Base-by-base conservation (phyloP, 2,329 filamentous ascomycete species). In the Harringtonia aguacate region DNA sequence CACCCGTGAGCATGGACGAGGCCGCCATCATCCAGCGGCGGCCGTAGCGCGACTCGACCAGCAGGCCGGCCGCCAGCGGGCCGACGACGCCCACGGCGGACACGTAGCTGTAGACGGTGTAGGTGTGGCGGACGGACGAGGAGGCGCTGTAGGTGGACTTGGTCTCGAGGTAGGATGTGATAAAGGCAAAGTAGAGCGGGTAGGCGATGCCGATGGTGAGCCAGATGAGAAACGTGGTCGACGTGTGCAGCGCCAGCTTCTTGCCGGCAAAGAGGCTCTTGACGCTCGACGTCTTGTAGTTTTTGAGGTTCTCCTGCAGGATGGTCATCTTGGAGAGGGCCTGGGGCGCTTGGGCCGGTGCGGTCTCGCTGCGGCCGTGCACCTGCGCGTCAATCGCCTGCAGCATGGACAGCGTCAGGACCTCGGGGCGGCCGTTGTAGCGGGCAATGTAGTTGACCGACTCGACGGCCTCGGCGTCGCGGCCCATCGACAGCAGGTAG, bases 51-150 rank as follows among this genome's bases (percentile, higher is more conserved):
- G 77, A 55, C 56, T 90, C 83, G 17, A 90, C 82, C 0, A 88
- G 66, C 2, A 72, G 57, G 0, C 81, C 84, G 8, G 84, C 86
- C 2, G 86, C 52, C 0, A 90, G 60, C 1, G 82, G 83, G 0
- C 85, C 48, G 14, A 44, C 40, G 8, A 49, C 38, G 6, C 37
- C 39, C 12, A 43, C 45, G 10, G 45, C 48, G 3, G 45, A 47
- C 14, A 49, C 48, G n/a, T 46, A 44, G 41, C 45, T 43, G 40
- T 49, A 49, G 30, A 87, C 68, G 4, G 77, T 80, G 64, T 90
- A 89, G 12, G 84, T 77, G 59, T 87, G 88, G 0, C 80, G 86
- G 34, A 84, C 64, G 51, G 84, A 82, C 0, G 79, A 85, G 39
- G 77, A 82, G 12, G 71, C 78, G 6, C 83, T 81, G 18, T 81